A percentile compares a stretch with the other conserved stretches of the same genome.
Conservation (phyloP, 371 early-diverging fungal genomes). For the Capillidium heterosporum region DNA sequence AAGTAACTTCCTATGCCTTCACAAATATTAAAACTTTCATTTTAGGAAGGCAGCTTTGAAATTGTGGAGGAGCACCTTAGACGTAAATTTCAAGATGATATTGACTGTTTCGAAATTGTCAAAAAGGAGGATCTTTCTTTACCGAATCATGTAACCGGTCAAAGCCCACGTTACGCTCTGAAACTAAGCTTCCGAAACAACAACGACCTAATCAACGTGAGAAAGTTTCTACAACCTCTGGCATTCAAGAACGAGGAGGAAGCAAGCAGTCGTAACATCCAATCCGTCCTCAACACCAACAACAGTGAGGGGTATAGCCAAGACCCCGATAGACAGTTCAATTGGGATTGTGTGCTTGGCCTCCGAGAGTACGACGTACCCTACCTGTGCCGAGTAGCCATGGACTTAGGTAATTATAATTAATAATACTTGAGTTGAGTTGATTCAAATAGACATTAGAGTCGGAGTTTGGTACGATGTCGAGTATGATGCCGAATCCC, state of each 20-base stretch:
- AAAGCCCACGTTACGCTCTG: constrained; percentile 25
- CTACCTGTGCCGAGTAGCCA: constrained; percentile 83
- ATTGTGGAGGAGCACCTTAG: constrained; percentile 80
- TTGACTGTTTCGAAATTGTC: constrained; percentile 40
- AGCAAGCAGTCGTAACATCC: constrained; percentile 36
- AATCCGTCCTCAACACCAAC: constrained; percentile 12
- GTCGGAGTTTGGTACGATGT: constrained; percentile 94
- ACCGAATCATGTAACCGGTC: constrained; percentile 20
- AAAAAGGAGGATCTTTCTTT: constrained; percentile 73
- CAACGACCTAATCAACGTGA: constrained; percentile 52
- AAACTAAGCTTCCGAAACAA: constrained; percentile 73
- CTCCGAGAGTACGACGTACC: constrained; percentile 90
- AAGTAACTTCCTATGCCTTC: constrained; percentile 18
- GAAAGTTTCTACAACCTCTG: constrained; percentile 48
- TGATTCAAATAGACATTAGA: constrained; percentile 45
- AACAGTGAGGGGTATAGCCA: constrained; percentile 9
- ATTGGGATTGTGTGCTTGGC: constrained; percentile 23
- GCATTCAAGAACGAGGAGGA: constrained; percentile 48
- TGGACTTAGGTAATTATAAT: constrained; percentile 52
- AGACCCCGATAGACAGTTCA: not conserved
- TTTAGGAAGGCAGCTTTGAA: constrained; percentile 42
- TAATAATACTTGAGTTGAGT: not conserved
- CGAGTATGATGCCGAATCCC: constrained; percentile 18
- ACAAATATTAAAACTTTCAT: constrained; percentile 6
- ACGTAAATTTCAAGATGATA: constrained; percentile 40